phyloP scores from a whole-genome alignment of 257 asterid genomes.

The Solanum sejunctum region DNA sequence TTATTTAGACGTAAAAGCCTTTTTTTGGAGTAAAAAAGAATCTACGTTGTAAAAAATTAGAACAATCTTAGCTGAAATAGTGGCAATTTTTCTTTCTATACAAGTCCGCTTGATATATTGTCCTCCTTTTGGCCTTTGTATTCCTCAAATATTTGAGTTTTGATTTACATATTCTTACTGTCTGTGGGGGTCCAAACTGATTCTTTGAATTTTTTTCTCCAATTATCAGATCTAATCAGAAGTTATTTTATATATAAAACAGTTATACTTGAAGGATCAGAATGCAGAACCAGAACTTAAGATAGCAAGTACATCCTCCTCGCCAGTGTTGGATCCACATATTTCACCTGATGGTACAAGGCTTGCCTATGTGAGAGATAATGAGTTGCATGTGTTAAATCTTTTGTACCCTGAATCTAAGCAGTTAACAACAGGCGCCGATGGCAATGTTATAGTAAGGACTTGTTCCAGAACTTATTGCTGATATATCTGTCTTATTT shows the following conservation, averaged over 20 bases:
- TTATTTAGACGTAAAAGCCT: neutral
- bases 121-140: neutral
- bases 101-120: neutral
- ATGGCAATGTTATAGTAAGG: slow-evolving; percentile 52
- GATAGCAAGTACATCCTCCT: slow-evolving; percentile 46
- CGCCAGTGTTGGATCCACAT: slow-evolving; percentile 86
- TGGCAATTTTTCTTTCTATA: neutral
- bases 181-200: neutral
- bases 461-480: neutral
- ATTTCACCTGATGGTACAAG: slow-evolving; percentile 80
- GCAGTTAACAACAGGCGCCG: slow-evolving; percentile 68
- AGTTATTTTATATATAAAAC: slow-evolving; percentile 14
- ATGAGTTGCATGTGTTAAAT: slow-evolving; percentile 61
- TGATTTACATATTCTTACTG: neutral
- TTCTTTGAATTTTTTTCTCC: neutral
- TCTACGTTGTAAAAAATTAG: neutral
- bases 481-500: neutral
- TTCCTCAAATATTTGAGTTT: neutral
- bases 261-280: slow-evolving; percentile 67
- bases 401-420: slow-evolving; percentile 34
- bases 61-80: neutral
- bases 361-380: slow-evolving; percentile 70
- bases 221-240: neutral
- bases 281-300: slow-evolving; percentile 44
- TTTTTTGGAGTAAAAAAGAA: neutral